phyloP scores from a whole-genome alignment of 2,329 filamentous ascomycete species.

The Xylaria sp. region DNA sequence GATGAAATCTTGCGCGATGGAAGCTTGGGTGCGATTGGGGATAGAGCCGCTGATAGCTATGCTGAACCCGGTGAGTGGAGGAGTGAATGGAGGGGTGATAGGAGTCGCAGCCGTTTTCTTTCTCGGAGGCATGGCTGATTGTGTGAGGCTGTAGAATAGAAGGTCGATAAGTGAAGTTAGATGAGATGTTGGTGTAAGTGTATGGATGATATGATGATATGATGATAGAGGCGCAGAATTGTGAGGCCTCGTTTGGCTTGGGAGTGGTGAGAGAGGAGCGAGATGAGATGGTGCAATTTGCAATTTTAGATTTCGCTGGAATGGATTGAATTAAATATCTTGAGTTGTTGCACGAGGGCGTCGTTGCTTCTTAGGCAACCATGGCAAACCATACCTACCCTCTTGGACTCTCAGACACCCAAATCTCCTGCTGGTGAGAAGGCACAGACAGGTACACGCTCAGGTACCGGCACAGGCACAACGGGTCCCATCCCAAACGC shows the following conservation, averaged over 20 bases:
- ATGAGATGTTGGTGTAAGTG: neutral
- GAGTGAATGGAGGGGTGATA: slow-evolving; percentile 33
- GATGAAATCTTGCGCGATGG: slow-evolving; percentile 57
- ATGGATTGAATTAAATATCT: slow-evolving; percentile 40
- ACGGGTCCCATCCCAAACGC: slow-evolving; percentile 21
- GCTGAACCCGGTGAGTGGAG: slow-evolving; percentile 58
- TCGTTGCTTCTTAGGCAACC: slow-evolving; percentile 38
- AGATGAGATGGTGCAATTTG: neutral
- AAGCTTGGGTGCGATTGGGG: slow-evolving; percentile 60
- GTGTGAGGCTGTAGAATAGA: neutral
- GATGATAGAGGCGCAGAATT: neutral
- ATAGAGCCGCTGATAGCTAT: slow-evolving; percentile 72
- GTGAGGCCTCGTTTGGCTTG: neutral
- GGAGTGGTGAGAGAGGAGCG: neutral
- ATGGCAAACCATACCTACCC: too few relatives aligned
- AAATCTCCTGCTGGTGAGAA: neutral
- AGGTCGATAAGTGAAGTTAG: neutral
- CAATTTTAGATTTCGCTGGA: neutral
- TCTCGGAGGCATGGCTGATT: slow-evolving; percentile 40
- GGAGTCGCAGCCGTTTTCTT: slow-evolving; percentile 36
- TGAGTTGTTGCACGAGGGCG: slow-evolving; percentile 17
- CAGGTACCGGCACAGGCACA: too few relatives aligned
- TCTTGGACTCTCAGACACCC: neutral
- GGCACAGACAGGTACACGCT: neutral
- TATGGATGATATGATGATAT: neutral